Percentiles rank a stretch among this genome's conserved stretches.
phyloP scores from a whole-genome alignment of 495 filamentous ascomycete genomes.

The Hypoxylon lienhwacheense region DNA sequence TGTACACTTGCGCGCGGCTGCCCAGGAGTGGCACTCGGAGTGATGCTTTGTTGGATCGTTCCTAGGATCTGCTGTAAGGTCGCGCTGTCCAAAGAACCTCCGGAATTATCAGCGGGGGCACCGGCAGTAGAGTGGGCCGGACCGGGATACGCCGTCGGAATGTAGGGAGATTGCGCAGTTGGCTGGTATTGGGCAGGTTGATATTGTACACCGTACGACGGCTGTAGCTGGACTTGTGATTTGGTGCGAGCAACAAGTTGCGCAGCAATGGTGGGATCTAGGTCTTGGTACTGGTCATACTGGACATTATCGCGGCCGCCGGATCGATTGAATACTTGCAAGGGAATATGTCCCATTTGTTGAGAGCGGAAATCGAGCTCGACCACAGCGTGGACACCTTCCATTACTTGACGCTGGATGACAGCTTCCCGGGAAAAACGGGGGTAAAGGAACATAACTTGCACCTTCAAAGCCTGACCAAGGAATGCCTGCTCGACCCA shows the following conservation, averaged over 20 bases:
- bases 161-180: constrained; percentile 11
- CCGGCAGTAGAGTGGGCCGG: constrained; percentile 23
- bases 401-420: constrained; percentile 79
- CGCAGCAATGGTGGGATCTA: constrained; percentile 74
- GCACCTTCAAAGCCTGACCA: constrained; percentile 67
- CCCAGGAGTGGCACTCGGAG: constrained; percentile 8
- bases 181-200: constrained; percentile 29
- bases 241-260: constrained; percentile 80
- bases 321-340: constrained; percentile 85
- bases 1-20: constrained; percentile 4
- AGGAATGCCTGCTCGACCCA: constrained; percentile 79
- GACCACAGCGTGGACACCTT: constrained; percentile 85
- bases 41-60: constrained; percentile 52
- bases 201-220: constrained; percentile 28
- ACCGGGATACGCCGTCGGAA: constrained; percentile 14
- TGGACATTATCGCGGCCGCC: constrained; percentile 67
- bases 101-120: constrained; percentile 14
- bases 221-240: constrained; percentile 39
- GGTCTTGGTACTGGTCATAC: constrained; percentile 80
- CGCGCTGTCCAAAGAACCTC: constrained; percentile 66
- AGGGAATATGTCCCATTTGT: constrained; percentile 66
- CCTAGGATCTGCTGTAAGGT: constrained; percentile 73
- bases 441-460: constrained; percentile 76
- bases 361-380: constrained; percentile 71
- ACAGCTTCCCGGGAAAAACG: constrained; percentile 74